A percentile compares a stretch with the other conserved stretches of the same genome.
Conservation (phyloP, 768 basidiomycete genomes). For the Mycena albidolilacea region DNA sequence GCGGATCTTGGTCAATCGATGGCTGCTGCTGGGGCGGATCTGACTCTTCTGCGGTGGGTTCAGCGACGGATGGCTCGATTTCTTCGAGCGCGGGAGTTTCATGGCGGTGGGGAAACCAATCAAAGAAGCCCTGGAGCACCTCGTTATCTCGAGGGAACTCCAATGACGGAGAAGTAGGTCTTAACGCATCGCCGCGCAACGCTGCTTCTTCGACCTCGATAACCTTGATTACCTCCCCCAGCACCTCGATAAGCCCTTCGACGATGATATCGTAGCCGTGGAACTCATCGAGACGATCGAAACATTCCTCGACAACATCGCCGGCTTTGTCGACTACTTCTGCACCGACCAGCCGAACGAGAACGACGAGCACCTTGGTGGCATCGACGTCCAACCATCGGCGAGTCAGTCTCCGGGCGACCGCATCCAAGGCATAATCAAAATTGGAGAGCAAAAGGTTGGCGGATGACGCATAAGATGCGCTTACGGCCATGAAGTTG, state of each 20-base stretch:
- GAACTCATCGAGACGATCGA: slow-evolving; percentile 95
- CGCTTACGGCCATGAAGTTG: slow-evolving; percentile 75
- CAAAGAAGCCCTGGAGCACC: slow-evolving; percentile 66
- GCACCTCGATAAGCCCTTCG: slow-evolving; percentile 88
- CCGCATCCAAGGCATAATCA: slow-evolving; percentile 94
- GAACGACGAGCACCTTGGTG: slow-evolving; percentile 87
- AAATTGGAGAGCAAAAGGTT: slow-evolving; percentile 95
- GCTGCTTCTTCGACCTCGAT: slow-evolving; percentile 70
- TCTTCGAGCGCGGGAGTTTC: slow-evolving; percentile 49
- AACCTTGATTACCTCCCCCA: slow-evolving; percentile 87
- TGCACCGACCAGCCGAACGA: slow-evolving; percentile 89
- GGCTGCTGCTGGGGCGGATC: slow-evolving; percentile 51
- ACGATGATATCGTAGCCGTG: slow-evolving; percentile 93
- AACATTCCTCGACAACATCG: slow-evolving; percentile 97
- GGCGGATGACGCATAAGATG: slow-evolving; percentile 90
- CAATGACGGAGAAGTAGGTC: slow-evolving; percentile 42
- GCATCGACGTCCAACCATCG: slow-evolving; percentile 91
- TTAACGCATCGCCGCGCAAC: slow-evolving; percentile 36
- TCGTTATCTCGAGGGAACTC: slow-evolving; percentile 46
- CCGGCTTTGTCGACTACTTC: slow-evolving; percentile 91
- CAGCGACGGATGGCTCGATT: slow-evolving; percentile 46
- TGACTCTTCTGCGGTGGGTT: slow-evolving; percentile 11
- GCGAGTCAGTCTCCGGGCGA: slow-evolving; percentile 85
- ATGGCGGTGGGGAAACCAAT: slow-evolving; percentile 74
- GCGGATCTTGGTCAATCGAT: slow-evolving; percentile 59